These are phyloP conservation scores for Knoxia roxburghii DNA, from an alignment of 257 asterid genomes.

Conservation along the genomic window DNA sequence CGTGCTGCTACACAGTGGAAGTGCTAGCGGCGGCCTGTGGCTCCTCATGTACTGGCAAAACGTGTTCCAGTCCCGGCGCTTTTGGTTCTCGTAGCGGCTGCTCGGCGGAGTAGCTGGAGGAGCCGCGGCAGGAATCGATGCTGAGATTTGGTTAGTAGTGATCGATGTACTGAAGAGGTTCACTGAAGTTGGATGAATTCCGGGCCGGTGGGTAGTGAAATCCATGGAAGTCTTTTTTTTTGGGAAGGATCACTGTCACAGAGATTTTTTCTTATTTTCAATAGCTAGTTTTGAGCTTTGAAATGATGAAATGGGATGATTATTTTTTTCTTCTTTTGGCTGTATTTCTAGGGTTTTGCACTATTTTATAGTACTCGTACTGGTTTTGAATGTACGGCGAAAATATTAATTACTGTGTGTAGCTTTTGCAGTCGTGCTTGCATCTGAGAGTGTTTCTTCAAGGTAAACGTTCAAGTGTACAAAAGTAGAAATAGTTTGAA, in stretches of 20 bases:
- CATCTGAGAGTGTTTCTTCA: too few relatives aligned
- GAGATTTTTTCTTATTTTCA: not conserved
- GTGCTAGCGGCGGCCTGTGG: conserved; percentile 27
- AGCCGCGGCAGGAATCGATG: not conserved
- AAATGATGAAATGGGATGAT: too few relatives aligned
- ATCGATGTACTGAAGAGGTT: not conserved
- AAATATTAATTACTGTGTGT: too few relatives aligned
- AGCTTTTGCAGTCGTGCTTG: too few relatives aligned
- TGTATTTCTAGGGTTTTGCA: too few relatives aligned
- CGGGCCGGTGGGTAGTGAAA: conserved; percentile 13
- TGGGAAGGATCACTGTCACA: too few relatives aligned
- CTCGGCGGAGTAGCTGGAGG: conserved; percentile 5
- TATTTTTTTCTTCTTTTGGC: too few relatives aligned
- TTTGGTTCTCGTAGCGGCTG: conserved; percentile 36
- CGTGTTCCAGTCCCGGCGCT: conserved; percentile 43
- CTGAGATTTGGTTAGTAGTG: not conserved
- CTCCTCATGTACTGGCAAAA: conserved; percentile 33
- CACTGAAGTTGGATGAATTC: conserved; percentile 6
- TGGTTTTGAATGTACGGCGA: too few relatives aligned
- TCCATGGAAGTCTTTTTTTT: conserved; percentile 20
- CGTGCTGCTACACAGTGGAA: conserved; percentile 14
- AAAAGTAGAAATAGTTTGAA: too few relatives aligned
- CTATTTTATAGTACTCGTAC: too few relatives aligned
- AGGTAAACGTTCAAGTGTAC: too few relatives aligned
- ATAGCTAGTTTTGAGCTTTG: not conserved